Conservation (phyloP, 805 yeast species). For the Cephaloascus fragrans region DNA sequence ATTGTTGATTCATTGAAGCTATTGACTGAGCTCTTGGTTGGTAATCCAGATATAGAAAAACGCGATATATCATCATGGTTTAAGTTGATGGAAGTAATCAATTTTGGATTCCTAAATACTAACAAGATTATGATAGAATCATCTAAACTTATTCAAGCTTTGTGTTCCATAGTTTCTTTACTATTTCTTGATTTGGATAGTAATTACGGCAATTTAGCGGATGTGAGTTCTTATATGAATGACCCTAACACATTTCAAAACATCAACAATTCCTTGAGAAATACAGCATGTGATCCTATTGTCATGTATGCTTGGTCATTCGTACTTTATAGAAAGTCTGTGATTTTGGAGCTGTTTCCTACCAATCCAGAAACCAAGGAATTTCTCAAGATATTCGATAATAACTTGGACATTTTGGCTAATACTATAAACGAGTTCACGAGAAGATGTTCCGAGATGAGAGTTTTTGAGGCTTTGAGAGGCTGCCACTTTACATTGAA, state of each 20-base stretch:
- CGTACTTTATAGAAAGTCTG: slow-evolving; percentile 40
- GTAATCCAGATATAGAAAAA: slow-evolving; percentile 21
- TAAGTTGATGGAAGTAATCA: slow-evolving; percentile 27
- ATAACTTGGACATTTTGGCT: slow-evolving; percentile 1
- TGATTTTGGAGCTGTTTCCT: slow-evolving; percentile 30
- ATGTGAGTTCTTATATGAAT: slow-evolving; percentile 26
- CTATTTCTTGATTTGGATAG: slow-evolving; percentile 49
- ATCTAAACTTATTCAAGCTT: slow-evolving; percentile 28
- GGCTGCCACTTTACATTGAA: slow-evolving; percentile 29
- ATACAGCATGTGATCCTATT: slow-evolving; percentile 32
- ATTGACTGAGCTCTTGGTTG: slow-evolving; percentile 26
- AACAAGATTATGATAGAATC: not conserved
- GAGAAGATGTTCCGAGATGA: slow-evolving; percentile 22
- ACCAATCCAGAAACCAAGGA: slow-evolving; percentile 9
- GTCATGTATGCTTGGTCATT: slow-evolving; percentile 62
- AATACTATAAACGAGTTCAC: slow-evolving; percentile 23
- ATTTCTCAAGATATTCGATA: slow-evolving; percentile 12
- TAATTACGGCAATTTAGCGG: slow-evolving; percentile 29
- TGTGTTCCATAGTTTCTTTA: slow-evolving; percentile 39
- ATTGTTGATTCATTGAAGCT: slow-evolving; percentile 25
- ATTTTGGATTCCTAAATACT: slow-evolving; percentile 9
- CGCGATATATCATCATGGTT: slow-evolving; percentile 45
- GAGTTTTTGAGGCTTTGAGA: slow-evolving; percentile 36
- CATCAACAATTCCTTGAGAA: slow-evolving; percentile 29
- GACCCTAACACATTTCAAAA: slow-evolving; percentile 25